A percentile compares a stretch with the other conserved stretches of the same genome.
Evolutionary conservation across 1,284 basidiomycete genomes (phyloP).

Genomic region (Ceratobasidium sp.): DNA sequence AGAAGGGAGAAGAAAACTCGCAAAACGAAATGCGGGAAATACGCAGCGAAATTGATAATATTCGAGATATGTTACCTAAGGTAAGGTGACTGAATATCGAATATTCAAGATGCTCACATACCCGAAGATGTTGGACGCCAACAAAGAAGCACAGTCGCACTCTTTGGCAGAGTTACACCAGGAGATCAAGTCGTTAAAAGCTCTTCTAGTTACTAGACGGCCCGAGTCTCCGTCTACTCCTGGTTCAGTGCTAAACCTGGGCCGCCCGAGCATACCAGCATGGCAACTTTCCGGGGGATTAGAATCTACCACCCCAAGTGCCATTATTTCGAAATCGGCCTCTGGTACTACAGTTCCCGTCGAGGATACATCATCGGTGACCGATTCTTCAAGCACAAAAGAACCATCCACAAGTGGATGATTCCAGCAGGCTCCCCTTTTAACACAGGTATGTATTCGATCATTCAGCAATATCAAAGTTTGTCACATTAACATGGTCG

Average conservation of each 20-base stretch:
- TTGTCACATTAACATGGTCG: neutral
- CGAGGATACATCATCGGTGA: neutral
- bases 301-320: conserved; percentile 27
- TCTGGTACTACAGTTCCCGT: neutral
- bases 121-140: conserved; percentile 91
- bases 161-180: conserved; percentile 86
- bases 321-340: conserved; percentile 6
- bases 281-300: conserved; percentile 78
- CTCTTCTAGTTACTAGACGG: conserved; percentile 86
- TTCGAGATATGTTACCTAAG: conserved; percentile 93
- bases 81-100: conserved; percentile 61
- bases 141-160: conserved; percentile 84
- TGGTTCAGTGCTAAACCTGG: conserved; percentile 60
- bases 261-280: conserved; percentile 84
- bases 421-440: neutral
- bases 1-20: conserved; percentile 82
- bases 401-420: neutral
- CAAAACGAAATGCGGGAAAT: conserved; percentile 94
- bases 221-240: conserved; percentile 69
- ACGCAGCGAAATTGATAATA: conserved; percentile 89
- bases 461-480: neutral
- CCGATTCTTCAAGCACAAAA: neutral
- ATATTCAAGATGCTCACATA: conserved; percentile 41
- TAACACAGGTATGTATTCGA: conserved; percentile 13
- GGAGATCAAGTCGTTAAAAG: conserved; percentile 95